Conservation (phyloP, 2,329 filamentous ascomycete species). For the Cercospora sesami region DNA sequence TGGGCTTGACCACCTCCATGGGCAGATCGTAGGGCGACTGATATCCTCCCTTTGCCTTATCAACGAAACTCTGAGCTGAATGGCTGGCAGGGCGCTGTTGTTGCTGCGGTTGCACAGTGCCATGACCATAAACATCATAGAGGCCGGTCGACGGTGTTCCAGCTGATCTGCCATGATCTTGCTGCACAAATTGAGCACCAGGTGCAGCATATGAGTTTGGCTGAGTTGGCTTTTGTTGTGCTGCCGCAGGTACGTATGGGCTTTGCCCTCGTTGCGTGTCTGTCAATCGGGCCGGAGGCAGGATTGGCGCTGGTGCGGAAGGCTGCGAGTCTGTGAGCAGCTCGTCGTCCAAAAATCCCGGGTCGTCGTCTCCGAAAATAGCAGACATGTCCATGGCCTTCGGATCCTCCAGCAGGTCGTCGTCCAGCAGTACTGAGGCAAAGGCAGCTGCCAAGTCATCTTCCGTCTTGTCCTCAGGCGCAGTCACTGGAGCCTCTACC, state of each 20-base stretch:
- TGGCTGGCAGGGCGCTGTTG: slow-evolving; percentile 52
- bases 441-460: slow-evolving; percentile 77
- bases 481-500: slow-evolving; percentile 16
- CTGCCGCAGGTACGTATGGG: slow-evolving; percentile 22
- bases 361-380: slow-evolving; percentile 79
- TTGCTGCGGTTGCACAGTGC: slow-evolving; percentile 26
- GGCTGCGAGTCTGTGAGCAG: slow-evolving; percentile 17
- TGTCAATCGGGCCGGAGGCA: slow-evolving; percentile 6
- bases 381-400: slow-evolving; percentile 59
- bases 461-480: slow-evolving; percentile 34
- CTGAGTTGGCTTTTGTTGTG: slow-evolving; percentile 14
- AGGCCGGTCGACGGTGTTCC: slow-evolving; percentile 39
- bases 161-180: slow-evolving; percentile 33
- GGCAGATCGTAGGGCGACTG: slow-evolving; percentile 93
- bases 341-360: slow-evolving; percentile 76
- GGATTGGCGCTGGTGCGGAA: slow-evolving; percentile 14
- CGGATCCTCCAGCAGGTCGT: slow-evolving; percentile 46
- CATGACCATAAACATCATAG: slow-evolving; percentile 36
- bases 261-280: slow-evolving; percentile 15
- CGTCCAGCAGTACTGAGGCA: slow-evolving; percentile 76
- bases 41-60: slow-evolving; percentile 89
- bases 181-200: slow-evolving; percentile 24
- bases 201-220: slow-evolving; percentile 28
- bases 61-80: slow-evolving; percentile 74
- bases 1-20: slow-evolving; percentile 76